Percentiles rank a stretch among this genome's conserved stretches.
Evolutionary conservation across 2,329 filamentous ascomycete genomes (phyloP).

Genomic region (Dactylellina leptospora): DNA sequence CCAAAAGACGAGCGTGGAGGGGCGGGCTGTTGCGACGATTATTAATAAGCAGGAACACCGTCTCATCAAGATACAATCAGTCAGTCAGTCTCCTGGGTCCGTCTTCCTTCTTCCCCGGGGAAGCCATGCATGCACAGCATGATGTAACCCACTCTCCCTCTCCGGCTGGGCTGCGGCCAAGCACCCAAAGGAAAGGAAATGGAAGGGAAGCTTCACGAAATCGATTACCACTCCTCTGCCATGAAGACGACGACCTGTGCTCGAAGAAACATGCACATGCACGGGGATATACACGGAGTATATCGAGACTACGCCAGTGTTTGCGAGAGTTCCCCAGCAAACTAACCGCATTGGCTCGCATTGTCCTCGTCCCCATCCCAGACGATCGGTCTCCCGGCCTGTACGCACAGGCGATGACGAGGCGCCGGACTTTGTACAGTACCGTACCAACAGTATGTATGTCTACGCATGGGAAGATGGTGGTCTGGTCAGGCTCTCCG

Average conservation of each 20-base stretch:
- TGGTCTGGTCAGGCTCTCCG: neutral
- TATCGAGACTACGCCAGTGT: constrained; percentile 1
- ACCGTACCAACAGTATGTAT: neutral
- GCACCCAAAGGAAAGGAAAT: neutral
- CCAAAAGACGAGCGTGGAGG: neutral
- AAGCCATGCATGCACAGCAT: no score
- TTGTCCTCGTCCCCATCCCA: neutral
- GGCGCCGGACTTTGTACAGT: constrained; percentile 1
- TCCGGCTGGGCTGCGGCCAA: no score
- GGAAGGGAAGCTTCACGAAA: neutral
- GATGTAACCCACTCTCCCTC: neutral
- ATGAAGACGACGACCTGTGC: constrained; percentile 10
- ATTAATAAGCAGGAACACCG: neutral
- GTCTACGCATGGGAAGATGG: no score
- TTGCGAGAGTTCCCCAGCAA: neutral
- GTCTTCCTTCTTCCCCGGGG: neutral
- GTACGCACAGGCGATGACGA: constrained; percentile 22
- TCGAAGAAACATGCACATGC: neutral
- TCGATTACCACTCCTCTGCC: no score
- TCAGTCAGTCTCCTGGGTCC: neutral
- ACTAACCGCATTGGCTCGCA: constrained; percentile 36
- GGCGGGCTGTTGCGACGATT: neutral
- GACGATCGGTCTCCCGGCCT: neutral
- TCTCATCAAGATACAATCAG: neutral
- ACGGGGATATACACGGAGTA: constrained; percentile 36